These are phyloP conservation scores for Laguncularia racemosa DNA, from an alignment of 345 rosid species.

Conservation along the genomic window DNA sequence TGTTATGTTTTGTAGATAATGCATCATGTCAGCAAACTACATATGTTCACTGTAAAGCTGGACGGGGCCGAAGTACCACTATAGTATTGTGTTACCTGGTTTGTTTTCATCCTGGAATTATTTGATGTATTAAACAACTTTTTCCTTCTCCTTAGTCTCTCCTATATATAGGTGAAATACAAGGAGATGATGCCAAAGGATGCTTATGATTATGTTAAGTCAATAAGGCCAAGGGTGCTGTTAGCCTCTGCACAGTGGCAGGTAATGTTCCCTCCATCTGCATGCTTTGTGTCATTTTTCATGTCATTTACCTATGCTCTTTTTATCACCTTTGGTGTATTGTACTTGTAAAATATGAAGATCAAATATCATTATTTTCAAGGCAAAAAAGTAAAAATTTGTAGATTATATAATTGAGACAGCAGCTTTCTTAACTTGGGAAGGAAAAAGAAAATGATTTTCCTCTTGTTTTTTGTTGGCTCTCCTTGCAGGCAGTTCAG, in stretches of 20 bases:
- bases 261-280: conserved; percentile 30
- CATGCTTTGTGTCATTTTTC: not conserved
- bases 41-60: conserved; percentile 98
- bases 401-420: no score
- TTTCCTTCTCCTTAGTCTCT: not conserved
- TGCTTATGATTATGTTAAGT: conserved; percentile 74
- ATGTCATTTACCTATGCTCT: not conserved
- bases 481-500: conserved; percentile 66
- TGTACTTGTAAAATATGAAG: no score
- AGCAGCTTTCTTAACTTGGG: no score
- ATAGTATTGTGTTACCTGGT: conserved; percentile 90
- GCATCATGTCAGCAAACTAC: conserved; percentile 46
- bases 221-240: conserved; percentile 82
- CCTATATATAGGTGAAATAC: conserved; percentile 51
- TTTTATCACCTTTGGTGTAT: no score
- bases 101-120: conserved; percentile 13
- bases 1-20: conserved; percentile 43
- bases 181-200: conserved; percentile 78
- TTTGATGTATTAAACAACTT: not conserved
- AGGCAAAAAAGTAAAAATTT: no score
- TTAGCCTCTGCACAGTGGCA: conserved; percentile 86
- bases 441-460: no score
- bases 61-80: conserved; percentile 97
- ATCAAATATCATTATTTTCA: no score
- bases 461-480: not conserved